Percentiles rank a stretch among this genome's conserved stretches.
Evolutionary conservation across 2,329 filamentous ascomycete genomes (phyloP).

Genomic region (Exophiala dermatitidis): DNA sequence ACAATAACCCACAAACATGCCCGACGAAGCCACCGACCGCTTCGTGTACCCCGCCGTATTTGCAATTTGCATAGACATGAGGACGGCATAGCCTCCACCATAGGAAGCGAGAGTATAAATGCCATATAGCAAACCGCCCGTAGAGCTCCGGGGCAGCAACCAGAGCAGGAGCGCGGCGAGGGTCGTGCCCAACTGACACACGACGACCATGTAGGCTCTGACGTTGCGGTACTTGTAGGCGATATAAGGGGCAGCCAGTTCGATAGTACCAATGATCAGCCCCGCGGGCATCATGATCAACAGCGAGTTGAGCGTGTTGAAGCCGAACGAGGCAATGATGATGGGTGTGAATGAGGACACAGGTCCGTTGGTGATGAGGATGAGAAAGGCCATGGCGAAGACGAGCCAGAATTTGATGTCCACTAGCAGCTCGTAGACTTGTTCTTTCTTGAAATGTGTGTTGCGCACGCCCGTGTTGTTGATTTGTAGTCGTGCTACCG

Average conservation of each 20-base stretch:
- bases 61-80: conserved; percentile 44
- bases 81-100: conserved; percentile 44
- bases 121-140: conserved; percentile 44
- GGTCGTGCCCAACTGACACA: conserved; percentile 39
- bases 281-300: conserved; percentile 49
- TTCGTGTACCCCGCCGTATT: conserved; percentile 27
- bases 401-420: conserved; percentile 59
- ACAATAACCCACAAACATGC: conserved; percentile 24
- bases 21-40: conserved; percentile 18
- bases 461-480: conserved; percentile 59
- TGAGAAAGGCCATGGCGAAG: conserved; percentile 59
- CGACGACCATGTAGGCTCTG: conserved; percentile 37
- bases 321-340: conserved; percentile 60
- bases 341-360: conserved; percentile 56
- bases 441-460: conserved; percentile 51
- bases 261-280: conserved; percentile 33
- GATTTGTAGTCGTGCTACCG: conserved; percentile 55
- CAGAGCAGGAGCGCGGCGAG: conserved; percentile 40
- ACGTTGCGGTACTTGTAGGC: conserved; percentile 34
- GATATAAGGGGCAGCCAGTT: conserved; percentile 36
- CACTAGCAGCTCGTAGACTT: conserved; percentile 49
- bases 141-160: conserved; percentile 36
- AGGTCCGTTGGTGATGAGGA: conserved; percentile 62
- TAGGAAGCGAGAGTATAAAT: conserved; percentile 43
- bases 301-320: conserved; percentile 56